Conservation (phyloP, 257 asterid genomes). For the Solanum virginianum region DNA sequence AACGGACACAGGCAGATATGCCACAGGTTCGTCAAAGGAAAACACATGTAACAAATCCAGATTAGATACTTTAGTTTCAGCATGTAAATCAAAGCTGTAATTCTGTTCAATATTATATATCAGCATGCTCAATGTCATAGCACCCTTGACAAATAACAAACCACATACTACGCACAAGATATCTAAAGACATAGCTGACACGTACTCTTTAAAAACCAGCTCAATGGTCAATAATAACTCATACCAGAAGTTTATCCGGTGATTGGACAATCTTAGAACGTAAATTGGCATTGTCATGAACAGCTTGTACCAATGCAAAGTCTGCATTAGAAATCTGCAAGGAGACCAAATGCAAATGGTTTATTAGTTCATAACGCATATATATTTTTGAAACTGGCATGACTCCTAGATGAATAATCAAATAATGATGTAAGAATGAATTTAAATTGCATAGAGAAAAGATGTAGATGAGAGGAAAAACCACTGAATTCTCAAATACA, state of each 20-base stretch:
- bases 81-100: not conserved
- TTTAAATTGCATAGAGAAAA: not conserved
- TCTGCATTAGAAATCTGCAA: constrained; percentile 69
- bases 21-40: not conserved
- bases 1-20: not conserved
- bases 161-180: not conserved
- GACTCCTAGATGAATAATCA: not conserved
- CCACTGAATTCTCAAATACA: not conserved
- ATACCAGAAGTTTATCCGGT: constrained; percentile 95
- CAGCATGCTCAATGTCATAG: not conserved
- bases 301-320: constrained; percentile 57
- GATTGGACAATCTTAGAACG: constrained; percentile 91
- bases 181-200: not conserved
- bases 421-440: not conserved
- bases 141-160: not conserved
- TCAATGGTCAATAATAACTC: not conserved
- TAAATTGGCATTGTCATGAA: constrained; percentile 75
- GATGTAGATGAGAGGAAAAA: not conserved
- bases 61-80: not conserved
- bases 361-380: not conserved
- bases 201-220: not conserved
- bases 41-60: not conserved
- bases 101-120: not conserved
- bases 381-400: not conserved
- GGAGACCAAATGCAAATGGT: constrained; percentile 1